These are phyloP conservation scores for Pyrenophora tritici-repentis DNA, from an alignment of 2,329 filamentous ascomycete genomes.

Conservation along the genomic window DNA sequence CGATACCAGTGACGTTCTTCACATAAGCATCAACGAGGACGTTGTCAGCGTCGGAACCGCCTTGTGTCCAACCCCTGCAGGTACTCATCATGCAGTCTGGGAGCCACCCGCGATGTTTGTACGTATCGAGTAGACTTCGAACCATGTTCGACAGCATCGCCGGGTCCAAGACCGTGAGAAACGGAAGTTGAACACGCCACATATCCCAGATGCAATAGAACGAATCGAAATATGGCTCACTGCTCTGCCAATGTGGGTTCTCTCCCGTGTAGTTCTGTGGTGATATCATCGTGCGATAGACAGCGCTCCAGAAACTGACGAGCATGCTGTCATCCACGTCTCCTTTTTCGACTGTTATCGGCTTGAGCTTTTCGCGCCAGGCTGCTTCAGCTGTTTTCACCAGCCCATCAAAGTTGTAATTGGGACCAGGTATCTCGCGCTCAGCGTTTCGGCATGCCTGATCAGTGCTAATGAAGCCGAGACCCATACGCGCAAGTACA, in stretches of 20 bases:
- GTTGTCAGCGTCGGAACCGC: slow-evolving; percentile 75
- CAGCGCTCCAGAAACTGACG: slow-evolving; percentile 51
- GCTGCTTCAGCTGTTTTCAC: slow-evolving; percentile 48
- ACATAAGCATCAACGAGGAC: slow-evolving; percentile 71
- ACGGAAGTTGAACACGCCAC: slow-evolving; percentile 61
- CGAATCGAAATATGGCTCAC: slow-evolving; percentile 54
- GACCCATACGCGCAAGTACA: slow-evolving; percentile 68
- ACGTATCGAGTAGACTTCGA: slow-evolving; percentile 72
- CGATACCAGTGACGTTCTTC: slow-evolving; percentile 63
- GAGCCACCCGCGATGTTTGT: slow-evolving; percentile 72
- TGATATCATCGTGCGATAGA: slow-evolving; percentile 53
- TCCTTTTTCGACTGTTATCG: slow-evolving; percentile 46
- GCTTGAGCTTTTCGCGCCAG: slow-evolving; percentile 49
- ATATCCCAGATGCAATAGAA: slow-evolving; percentile 66
- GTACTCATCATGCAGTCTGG: slow-evolving; percentile 80
- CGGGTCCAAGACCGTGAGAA: slow-evolving; percentile 71
- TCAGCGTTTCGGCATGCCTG: slow-evolving; percentile 73
- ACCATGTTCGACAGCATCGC: slow-evolving; percentile 68
- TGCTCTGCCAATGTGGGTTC: slow-evolving; percentile 52
- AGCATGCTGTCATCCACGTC: slow-evolving; percentile 45
- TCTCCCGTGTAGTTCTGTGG: slow-evolving; percentile 56
- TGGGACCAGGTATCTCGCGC: slow-evolving; percentile 63
- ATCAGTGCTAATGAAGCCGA: slow-evolving; percentile 69
- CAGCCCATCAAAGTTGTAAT: slow-evolving; percentile 65
- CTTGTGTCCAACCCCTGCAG: slow-evolving; percentile 75